Conservation (phyloP, 2,329 filamentous ascomycete genomes). For the Gremmenia infestans region DNA sequence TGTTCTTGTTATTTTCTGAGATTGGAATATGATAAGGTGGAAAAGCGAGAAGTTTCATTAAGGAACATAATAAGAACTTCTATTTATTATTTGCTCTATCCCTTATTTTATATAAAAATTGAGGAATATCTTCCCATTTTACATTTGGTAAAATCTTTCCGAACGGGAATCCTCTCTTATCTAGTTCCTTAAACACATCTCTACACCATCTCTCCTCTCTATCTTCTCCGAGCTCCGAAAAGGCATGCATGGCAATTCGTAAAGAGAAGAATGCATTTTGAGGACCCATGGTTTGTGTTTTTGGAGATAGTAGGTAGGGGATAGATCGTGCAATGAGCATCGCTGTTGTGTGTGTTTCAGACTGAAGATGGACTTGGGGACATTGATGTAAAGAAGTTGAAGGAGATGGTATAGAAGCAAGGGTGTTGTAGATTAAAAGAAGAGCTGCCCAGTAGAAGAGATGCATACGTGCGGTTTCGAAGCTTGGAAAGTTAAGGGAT, state of each 20-base stretch:
- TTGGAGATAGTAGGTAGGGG: conserved; percentile 8
- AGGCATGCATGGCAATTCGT: conserved; percentile 10
- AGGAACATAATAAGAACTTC: no score
- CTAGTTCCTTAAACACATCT: conserved; percentile 8
- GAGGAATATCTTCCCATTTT: conserved; percentile 9
- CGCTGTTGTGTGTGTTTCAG: conserved; percentile 8
- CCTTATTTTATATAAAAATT: not conserved
- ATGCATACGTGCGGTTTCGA: conserved; percentile 10
- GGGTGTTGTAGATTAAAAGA: conserved; percentile 10
- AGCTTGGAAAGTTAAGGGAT: conserved; percentile 9
- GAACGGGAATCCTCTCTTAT: conserved; percentile 8
- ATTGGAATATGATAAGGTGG: no score
- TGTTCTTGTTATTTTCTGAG: no score
- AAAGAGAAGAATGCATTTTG: conserved; percentile 10
- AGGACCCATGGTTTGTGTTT: conserved; percentile 9
- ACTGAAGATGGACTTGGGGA: conserved; percentile 3
- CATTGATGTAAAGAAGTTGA: conserved; percentile 8
- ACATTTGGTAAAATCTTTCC: conserved; percentile 10
- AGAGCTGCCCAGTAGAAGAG: conserved; percentile 11
- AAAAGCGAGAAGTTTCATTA: no score
- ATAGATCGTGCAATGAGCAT: conserved; percentile 10
- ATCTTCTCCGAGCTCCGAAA: conserved; percentile 9
- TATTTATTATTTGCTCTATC: no score
- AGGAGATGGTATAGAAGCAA: conserved; percentile 7
- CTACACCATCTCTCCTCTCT: conserved; percentile 10